These are phyloP conservation scores for Porcisia hertigi DNA, from an alignment of 208 protist genomes.

Conservation along the genomic window DNA sequence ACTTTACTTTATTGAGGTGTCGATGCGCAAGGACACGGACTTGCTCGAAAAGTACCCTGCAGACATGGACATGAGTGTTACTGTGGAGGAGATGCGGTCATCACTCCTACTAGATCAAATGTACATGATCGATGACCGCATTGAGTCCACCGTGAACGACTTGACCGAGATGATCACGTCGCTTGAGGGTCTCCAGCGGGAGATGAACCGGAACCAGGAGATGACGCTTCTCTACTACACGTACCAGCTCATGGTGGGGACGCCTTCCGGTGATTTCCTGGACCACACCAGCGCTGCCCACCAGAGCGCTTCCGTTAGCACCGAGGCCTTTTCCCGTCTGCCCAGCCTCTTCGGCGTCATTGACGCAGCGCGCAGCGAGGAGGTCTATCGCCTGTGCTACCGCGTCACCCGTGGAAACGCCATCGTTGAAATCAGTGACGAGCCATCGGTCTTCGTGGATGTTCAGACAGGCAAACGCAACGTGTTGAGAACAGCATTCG, in stretches of 20 bases:
- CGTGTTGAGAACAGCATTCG: conserved; percentile 95
- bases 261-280: conserved; percentile 59
- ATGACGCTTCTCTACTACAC: conserved; percentile 89
- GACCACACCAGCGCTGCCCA: conserved; percentile 40
- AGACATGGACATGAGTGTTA: conserved; percentile 42
- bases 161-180: conserved; percentile 41
- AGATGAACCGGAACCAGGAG: conserved; percentile 75
- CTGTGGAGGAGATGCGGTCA: conserved; percentile 63
- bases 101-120: conserved; percentile 86
- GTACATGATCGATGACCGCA: conserved; percentile 79
- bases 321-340: conserved; percentile 39
- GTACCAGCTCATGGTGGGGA: conserved; percentile 75
- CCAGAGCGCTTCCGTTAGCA: conserved; percentile 25
- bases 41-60: conserved; percentile 82
- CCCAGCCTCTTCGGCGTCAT: conserved; percentile 97
- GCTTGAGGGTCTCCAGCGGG: conserved; percentile 43
- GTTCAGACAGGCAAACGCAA: conserved; percentile 71
- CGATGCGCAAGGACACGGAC: conserved; percentile 68
- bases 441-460: conserved; percentile 91
- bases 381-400: conserved; percentile 95
- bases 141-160: conserved; percentile 42
- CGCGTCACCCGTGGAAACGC: conserved; percentile 97
- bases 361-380: conserved; percentile 71
- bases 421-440: conserved; percentile 78
- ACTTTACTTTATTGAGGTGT: conserved; percentile 91